Base-by-base conservation (phyloP, 2,329 filamentous ascomycete genomes). In the Venturia carpophila region DNA sequence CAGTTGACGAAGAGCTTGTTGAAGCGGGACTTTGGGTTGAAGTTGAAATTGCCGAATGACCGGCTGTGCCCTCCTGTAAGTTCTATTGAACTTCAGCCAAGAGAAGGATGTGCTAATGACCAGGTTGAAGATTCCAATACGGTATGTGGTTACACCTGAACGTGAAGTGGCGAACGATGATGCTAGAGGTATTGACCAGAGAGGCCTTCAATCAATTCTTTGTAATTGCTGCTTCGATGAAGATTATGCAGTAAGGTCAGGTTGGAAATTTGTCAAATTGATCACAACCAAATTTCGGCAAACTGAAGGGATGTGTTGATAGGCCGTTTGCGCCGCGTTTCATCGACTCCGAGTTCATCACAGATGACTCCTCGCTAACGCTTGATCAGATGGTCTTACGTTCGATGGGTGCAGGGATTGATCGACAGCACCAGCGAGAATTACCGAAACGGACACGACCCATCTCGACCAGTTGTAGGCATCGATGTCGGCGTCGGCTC, bases 401-500 rank as follows among this genome's bases (percentile, higher is more conserved):
- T 97, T 24, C 79, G 92, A 10, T 97, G 92, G 92, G 79, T 97
- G 1, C 91, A 96, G 71, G 81, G 83, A 3, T 82, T 99, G 0
- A 73, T 97, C 7, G 91, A 96, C 71, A 87, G 85, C 0, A 88
- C 87, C 0, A 70, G 70, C 9, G 77, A 81, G 58, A 79, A 78
- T 0, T 87, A 75, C 67, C 70, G 72, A 21, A 68, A 71, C 41
- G 63, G 49, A 17, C 68, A 85, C 69, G 79, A 85, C 64, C 73
- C 78, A 0, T 76, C 82, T 2, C 77, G 83, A n/a, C 76, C 80
- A 52, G 79, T 91, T 1, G 73, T 82, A 0, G 92, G 93, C 0
- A 77, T 96, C 1, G 92, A 96, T 69, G 88, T 97, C 67, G 94
- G 94, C 49, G 95, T 92, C 0, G 94, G 94, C 1, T 90, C 93